These are phyloP conservation scores for Cladobotryum protrusum DNA, from an alignment of 2,329 filamentous ascomycete species.

Conservation along the genomic window DNA sequence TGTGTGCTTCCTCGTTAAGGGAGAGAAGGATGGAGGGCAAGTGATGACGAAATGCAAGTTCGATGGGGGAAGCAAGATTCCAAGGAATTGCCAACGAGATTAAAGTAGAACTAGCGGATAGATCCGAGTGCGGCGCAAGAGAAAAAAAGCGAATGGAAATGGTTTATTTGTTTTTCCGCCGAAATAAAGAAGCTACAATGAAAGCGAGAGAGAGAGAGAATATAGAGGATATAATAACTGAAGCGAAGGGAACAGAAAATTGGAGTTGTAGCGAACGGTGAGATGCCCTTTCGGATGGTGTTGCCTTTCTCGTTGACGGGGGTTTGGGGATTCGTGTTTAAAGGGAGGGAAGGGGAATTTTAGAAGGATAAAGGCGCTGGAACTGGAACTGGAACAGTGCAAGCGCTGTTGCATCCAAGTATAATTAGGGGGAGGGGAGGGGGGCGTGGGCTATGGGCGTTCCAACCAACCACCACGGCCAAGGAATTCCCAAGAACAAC, in stretches of 20 bases:
- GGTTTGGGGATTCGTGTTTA: too few species aligned
- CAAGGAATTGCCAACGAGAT: not conserved
- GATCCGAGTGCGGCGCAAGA: too few species aligned
- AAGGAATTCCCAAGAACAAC: too few species aligned
- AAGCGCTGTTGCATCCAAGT: too few species aligned
- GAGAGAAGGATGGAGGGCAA: not conserved
- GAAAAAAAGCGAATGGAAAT: slow-evolving; percentile 1
- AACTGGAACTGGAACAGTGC: too few species aligned
- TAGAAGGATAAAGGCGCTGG: too few species aligned
- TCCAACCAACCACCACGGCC: too few species aligned
- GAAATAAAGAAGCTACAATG: not conserved
- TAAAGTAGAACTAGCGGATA: not conserved
- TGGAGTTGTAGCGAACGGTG: not conserved
- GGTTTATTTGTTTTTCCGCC: too few species aligned
- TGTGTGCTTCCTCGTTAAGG: not conserved
- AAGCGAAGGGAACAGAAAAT: not conserved
- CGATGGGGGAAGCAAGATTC: not conserved
- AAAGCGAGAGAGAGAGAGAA: not conserved
- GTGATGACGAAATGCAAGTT: slow-evolving; percentile 1
- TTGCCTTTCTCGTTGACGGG: too few species aligned
- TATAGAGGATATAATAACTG: not conserved
- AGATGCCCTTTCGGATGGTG: not conserved
- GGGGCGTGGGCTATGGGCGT: too few species aligned
- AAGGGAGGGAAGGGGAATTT: too few species aligned
- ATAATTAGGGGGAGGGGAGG: too few species aligned